phyloP scores from a whole-genome alignment of 2,329 filamentous ascomycete genomes.

The Microcera coccophila region DNA sequence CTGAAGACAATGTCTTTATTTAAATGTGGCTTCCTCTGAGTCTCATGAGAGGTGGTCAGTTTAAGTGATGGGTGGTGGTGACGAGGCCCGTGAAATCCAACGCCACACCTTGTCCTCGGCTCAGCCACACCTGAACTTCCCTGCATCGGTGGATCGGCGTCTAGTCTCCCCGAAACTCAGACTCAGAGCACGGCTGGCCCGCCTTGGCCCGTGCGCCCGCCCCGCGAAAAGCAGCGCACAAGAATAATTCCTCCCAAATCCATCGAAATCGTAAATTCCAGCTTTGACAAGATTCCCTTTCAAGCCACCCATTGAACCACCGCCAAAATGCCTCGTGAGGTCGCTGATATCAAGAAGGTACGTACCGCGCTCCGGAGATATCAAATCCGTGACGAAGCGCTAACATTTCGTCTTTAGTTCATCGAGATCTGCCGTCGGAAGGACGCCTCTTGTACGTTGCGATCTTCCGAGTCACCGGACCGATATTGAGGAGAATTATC shows the following conservation, averaged over 20 bases:
- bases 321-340: slow-evolving; percentile 95
- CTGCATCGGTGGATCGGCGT: slow-evolving; percentile 24
- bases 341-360: slow-evolving; percentile 93
- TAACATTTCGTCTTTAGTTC: slow-evolving; percentile 62
- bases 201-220: slow-evolving; percentile 24
- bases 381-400: slow-evolving; percentile 17
- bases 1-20: background rate
- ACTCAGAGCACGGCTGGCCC: background rate
- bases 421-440: slow-evolving; percentile 99
- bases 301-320: slow-evolving; percentile 33
- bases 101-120: slow-evolving; percentile 3
- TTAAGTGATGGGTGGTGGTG: slow-evolving; percentile 1
- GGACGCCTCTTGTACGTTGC: slow-evolving; percentile 93
- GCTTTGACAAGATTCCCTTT: slow-evolving; percentile 26
- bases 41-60: slow-evolving; percentile 24
- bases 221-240: slow-evolving; percentile 31
- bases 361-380: slow-evolving; percentile 12
- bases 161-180: slow-evolving; percentile 15
- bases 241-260: slow-evolving; percentile 32
- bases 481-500: too few species aligned
- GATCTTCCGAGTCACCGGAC: slow-evolving; percentile 6
- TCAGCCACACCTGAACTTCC: too few species aligned
- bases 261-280: slow-evolving; percentile 25
- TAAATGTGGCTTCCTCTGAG: background rate
- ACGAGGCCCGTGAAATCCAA: background rate